A percentile compares a stretch with the other conserved stretches of the same genome.
phyloP scores from a whole-genome alignment of 2,329 filamentous ascomycete genomes.

The Ampelomyces quisqualis region DNA sequence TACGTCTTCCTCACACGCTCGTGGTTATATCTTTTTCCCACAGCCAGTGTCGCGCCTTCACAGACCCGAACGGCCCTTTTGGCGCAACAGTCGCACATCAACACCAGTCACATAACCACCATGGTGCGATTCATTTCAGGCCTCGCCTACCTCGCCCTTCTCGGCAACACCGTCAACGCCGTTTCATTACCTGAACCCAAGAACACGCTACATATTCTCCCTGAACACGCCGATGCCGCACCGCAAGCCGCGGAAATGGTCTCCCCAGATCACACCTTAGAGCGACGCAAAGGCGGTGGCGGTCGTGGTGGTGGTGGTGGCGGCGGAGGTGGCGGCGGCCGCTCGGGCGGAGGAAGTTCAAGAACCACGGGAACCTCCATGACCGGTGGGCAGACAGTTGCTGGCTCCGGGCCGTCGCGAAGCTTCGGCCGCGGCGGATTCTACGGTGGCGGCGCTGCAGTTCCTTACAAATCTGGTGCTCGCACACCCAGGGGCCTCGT shows the following conservation, averaged over 20 bases:
- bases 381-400: constrained; percentile 49
- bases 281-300: constrained; percentile 44
- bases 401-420: constrained; percentile 60
- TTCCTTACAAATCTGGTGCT: constrained; percentile 62
- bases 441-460: constrained; percentile 62
- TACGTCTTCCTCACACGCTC: not conserved
- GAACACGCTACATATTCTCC: constrained; percentile 23
- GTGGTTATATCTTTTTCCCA: not conserved
- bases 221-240: constrained; percentile 17
- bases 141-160: constrained; percentile 25
- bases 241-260: constrained; percentile 26
- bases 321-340: constrained; percentile 11
- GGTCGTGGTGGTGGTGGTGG: constrained; percentile 29
- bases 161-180: constrained; percentile 24
- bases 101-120: constrained; percentile 5
- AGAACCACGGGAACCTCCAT: constrained; percentile 32
- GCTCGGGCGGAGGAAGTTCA: constrained; percentile 19
- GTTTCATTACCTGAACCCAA: constrained; percentile 32
- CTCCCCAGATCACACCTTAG: constrained; percentile 36
- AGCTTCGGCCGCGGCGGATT: constrained; percentile 62
- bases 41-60: not conserved
- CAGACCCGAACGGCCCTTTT: not conserved
- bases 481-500: constrained; percentile 54
- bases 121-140: constrained; percentile 25
- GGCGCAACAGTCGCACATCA: constrained; percentile 8